A percentile compares a stretch with the other conserved stretches of the same genome.
These are phyloP conservation scores for Chimonanthus salicifolius DNA, from an alignment of 164 flowering plant species.

Conservation along the genomic window DNA sequence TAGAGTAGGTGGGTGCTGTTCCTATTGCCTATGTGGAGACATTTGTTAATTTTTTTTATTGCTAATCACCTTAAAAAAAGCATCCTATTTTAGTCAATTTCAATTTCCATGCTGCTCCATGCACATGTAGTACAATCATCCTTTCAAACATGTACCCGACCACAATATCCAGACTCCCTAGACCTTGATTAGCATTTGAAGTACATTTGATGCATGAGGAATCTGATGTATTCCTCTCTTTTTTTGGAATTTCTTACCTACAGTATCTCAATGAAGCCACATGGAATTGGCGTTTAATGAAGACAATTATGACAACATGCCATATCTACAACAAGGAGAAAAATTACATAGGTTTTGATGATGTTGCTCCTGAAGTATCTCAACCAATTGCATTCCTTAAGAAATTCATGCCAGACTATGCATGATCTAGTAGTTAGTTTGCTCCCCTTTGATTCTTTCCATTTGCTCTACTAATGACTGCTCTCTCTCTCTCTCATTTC, in stretches of 20 bases:
- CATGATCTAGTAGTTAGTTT: constrained; percentile 31
- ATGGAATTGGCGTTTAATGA: constrained; percentile 98
- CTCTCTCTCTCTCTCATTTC: too few species aligned
- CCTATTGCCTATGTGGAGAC: too few species aligned
- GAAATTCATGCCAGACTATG: constrained; percentile 77
- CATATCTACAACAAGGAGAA: constrained; percentile 68
- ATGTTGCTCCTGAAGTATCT: constrained; percentile 62
- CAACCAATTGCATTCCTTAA: constrained; percentile 66
- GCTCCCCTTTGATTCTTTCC: constrained; percentile 2
- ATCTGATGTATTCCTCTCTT: neutral
- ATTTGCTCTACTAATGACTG: neutral
- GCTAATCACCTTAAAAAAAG: too few species aligned
- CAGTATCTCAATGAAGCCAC: constrained; percentile 83
- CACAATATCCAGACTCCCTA: neutral
- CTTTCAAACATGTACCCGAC: neutral
- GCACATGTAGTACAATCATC: neutral
- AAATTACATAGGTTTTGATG: constrained; percentile 62
- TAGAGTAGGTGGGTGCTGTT: neutral
- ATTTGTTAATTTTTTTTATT: too few species aligned
- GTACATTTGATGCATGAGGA: neutral
- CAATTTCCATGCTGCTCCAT: neutral
- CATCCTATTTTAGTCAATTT: neutral
- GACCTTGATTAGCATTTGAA: neutral
- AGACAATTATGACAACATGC: constrained; percentile 84
- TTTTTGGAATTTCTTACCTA: constrained; percentile 3